Evolutionary conservation across 371 early-diverging fungal species (phyloP).

Genomic region (Mortierella sp.): DNA sequence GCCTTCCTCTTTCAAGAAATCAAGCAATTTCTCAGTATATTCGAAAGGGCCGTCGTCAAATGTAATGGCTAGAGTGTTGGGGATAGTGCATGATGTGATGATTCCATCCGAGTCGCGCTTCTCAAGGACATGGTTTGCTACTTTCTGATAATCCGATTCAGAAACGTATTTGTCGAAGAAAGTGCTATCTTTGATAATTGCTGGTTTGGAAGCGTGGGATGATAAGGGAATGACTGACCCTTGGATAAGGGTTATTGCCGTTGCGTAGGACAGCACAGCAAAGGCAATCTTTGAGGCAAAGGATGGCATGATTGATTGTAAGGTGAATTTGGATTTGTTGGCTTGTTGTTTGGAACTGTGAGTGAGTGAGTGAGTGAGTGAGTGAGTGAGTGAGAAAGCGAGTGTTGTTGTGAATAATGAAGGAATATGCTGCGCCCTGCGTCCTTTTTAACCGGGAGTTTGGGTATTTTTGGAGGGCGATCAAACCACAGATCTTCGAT

Average conservation of each 20-base stretch:
- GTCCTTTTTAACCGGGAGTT: not conserved
- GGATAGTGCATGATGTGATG: slow-evolving; percentile 15
- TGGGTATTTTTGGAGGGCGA: no score
- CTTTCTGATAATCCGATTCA: not conserved
- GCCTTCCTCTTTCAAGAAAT: slow-evolving; percentile 57
- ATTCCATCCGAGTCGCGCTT: slow-evolving; percentile 10
- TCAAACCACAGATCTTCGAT: no score
- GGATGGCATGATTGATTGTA: not conserved
- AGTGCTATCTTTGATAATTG: not conserved
- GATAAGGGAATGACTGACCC: slow-evolving; percentile 1
- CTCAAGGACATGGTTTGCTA: slow-evolving; percentile 10
- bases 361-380: no score
- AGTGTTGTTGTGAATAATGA: not conserved
- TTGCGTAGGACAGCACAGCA: not conserved
- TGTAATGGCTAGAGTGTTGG: slow-evolving; percentile 50
- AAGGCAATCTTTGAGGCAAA: not conserved
- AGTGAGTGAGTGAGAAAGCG: not conserved
- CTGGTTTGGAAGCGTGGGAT: not conserved
- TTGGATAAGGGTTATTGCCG: slow-evolving; percentile 5
- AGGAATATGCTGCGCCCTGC: not conserved
- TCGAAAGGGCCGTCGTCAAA: slow-evolving; percentile 77
- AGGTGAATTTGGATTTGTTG: no score
- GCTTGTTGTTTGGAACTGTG: no score
- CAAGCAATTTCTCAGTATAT: slow-evolving; percentile 64
- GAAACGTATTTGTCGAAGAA: not conserved